A percentile compares a stretch with the other conserved stretches of the same genome.
Conservation (phyloP, 2,329 filamentous ascomycete genomes). For the Diaporthe humulicola region DNA sequence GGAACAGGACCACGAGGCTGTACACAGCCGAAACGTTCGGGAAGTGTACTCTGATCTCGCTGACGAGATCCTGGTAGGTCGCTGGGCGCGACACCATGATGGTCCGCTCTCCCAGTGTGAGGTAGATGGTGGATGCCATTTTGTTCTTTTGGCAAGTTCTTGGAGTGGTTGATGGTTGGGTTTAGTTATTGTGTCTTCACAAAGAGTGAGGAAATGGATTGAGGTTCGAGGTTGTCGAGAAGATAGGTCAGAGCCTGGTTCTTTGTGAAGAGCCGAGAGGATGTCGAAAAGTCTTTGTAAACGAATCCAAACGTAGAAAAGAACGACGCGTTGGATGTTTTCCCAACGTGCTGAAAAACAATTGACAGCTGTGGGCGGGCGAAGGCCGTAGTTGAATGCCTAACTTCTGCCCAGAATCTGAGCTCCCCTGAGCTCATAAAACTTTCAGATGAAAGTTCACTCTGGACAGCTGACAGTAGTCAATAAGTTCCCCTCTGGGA, state of each 20-base stretch:
- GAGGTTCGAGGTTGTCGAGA: not conserved
- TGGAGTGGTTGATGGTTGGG: not conserved
- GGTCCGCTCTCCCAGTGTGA: constrained; percentile 13
- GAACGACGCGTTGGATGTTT: not conserved
- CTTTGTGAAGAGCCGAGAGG: not conserved
- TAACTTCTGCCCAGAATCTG: not conserved
- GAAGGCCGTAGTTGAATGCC: not conserved
- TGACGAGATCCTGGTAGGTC: constrained; percentile 6
- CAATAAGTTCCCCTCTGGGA: not conserved
- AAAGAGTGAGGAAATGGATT: not conserved
- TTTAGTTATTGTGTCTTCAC: not conserved
- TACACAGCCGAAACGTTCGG: constrained; percentile 1
- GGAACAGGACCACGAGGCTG: not conserved
- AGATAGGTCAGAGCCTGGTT: not conserved
- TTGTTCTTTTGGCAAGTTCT: not conserved
- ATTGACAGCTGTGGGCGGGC: no score
- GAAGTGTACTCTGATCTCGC: not conserved
- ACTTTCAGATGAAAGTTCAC: not conserved
- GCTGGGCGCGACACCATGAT: constrained; percentile 9
- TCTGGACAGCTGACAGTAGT: not conserved
- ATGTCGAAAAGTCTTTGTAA: not conserved
- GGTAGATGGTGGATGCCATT: constrained; percentile 10
- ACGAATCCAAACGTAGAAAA: not conserved
- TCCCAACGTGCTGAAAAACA: not conserved
- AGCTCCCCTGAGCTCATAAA: not conserved